These are phyloP conservation scores for Silene latifolia DNA, from an alignment of 148 eudicot species.

Conservation along the genomic window DNA sequence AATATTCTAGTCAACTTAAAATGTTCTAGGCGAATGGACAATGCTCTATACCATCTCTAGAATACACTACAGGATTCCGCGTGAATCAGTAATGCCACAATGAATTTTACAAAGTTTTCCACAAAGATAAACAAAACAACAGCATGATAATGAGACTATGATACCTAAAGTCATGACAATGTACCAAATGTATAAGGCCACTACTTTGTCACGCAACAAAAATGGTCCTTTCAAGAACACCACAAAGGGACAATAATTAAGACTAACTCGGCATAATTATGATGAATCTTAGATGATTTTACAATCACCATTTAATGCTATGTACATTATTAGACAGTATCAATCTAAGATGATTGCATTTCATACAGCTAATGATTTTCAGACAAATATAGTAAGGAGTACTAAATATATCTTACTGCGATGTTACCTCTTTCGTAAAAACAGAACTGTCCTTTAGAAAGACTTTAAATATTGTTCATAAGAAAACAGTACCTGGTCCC, in stretches of 20 bases:
- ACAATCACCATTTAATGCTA: not conserved
- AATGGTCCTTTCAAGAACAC: not conserved
- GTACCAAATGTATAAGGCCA: not conserved
- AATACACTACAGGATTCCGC: not conserved
- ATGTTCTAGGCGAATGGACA: not conserved
- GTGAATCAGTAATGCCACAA: not conserved
- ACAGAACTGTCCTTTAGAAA: not conserved
- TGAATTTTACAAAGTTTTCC: not conserved
- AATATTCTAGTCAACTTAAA: not conserved
- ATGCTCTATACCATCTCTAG: no score
- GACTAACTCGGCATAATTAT: not conserved
- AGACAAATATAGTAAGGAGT: not conserved
- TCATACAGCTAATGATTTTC: not conserved
- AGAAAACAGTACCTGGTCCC: constrained; percentile 63
- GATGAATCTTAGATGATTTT: not conserved
- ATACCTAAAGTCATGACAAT: not conserved
- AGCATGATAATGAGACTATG: not conserved
- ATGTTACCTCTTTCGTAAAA: not conserved
- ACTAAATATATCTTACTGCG: not conserved
- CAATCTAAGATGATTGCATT: not conserved
- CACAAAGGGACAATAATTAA: not conserved
- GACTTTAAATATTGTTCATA: not conserved
- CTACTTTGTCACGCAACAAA: not conserved
- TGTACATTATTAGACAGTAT: not conserved
- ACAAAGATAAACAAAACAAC: not conserved